These are phyloP conservation scores for Fagopyrum esculentum DNA, from an alignment of 148 eudicot genomes.

Conservation along the genomic window DNA sequence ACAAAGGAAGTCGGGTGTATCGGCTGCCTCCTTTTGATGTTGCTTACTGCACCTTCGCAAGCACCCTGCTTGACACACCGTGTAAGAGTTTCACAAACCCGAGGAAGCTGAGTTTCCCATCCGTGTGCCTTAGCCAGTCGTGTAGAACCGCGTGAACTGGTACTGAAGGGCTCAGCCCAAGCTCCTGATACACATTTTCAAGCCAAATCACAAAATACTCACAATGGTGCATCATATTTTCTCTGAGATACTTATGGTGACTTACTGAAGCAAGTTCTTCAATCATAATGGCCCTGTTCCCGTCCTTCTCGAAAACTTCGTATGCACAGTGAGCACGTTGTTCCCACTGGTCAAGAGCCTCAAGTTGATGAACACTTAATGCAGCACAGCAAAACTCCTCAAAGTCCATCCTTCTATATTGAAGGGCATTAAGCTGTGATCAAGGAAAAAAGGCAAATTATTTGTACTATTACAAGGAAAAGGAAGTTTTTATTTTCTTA, in stretches of 20 bases:
- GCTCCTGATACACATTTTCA: constrained; percentile 35
- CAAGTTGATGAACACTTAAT: constrained; percentile 47
- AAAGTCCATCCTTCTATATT: constrained; percentile 49
- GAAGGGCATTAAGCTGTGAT: constrained; percentile 43
- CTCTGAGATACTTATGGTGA: too few relatives aligned
- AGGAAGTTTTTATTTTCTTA: neutral
- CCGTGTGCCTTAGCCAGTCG: constrained; percentile 55
- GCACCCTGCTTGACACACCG: constrained; percentile 31
- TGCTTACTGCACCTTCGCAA: constrained; percentile 24
- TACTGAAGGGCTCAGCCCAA: constrained; percentile 48
- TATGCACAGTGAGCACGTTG: constrained; percentile 52
- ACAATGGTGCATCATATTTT: too few relatives aligned
- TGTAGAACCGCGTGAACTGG: constrained; percentile 46
- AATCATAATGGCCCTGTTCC: constrained; percentile 49
- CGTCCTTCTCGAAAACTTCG: constrained; percentile 51
- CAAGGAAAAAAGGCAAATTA: constrained; percentile 9
- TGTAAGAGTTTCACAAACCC: constrained; percentile 52
- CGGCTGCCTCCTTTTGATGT: neutral
- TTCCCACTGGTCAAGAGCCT: constrained; percentile 52
- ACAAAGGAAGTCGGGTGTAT: neutral
- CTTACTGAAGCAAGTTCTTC: constrained; percentile 64
- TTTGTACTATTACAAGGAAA: neutral
- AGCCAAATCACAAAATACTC: neutral
- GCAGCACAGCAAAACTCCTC: constrained; percentile 60
- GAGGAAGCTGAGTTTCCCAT: constrained; percentile 54